Base-by-base conservation (phyloP, 257 asterid genomes). In the Nicotiana obtusifolia region DNA sequence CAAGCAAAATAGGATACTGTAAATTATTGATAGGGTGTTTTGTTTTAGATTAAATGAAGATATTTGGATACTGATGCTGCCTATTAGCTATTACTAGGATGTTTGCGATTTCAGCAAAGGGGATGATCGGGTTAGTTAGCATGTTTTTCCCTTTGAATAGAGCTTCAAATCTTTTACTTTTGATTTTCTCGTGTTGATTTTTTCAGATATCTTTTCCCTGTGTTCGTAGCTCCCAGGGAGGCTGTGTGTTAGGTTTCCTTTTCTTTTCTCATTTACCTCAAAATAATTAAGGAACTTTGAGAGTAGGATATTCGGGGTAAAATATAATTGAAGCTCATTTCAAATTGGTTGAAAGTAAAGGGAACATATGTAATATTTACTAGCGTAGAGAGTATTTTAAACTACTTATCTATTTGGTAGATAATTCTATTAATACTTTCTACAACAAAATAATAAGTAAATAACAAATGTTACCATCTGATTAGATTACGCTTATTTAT, bases 1-100 rank as follows among this genome's bases (percentile, higher is more conserved):
- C 86, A 84, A 83, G 86, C 81, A 10, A 69, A 79, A 78, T 67
- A 68, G 77, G 44, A 81, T 52, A 53, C 80, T 85, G 87, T 85
- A 83, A 83, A 82, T 65, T 79, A 54, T 80, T 73, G 17, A 47
- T 83, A 73, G 54, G 20, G 3, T 47, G 26, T 57, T 57, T 26
- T 14, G 35, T 60, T 68, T 35, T 54, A n/a, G 20, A 44, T 49
- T 26, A 49, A 75, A 14, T 49, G 44, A 49, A 49, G 62, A 75
- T 49, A 49, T 75, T 75, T 2, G 26, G 80, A 49, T 75, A 24
- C 5, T 26, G 78, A 47, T 47, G 9, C 2, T 0, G 57, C 19
- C 57, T 52, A 41, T 14, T 52, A 52, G 5, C 57, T 52, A 41
- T 14, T 52, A 52, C 57, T 52, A 52, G 35, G 78, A 31, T 47